A percentile compares a stretch with the other conserved stretches of the same genome.
phyloP scores from a whole-genome alignment of 495 filamentous ascomycete genomes.

The Aspergillus sclerotioniger region DNA sequence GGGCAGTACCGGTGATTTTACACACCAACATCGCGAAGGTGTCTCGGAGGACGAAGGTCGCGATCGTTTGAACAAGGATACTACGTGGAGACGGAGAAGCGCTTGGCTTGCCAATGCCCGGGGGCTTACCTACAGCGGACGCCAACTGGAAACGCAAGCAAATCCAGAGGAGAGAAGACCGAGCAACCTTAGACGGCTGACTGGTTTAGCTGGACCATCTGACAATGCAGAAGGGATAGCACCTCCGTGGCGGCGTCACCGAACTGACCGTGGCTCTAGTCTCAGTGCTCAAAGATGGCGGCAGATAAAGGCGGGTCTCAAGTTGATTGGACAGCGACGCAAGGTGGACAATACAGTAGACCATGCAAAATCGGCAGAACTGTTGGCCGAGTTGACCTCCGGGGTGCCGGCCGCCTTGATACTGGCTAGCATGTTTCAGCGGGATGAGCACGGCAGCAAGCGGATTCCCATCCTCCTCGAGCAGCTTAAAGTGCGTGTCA shows the following conservation, averaged over 20 bases:
- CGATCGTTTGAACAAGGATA: slow-evolving; percentile 60
- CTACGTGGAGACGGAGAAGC: slow-evolving; percentile 55
- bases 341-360: slow-evolving; percentile 83
- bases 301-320: slow-evolving; percentile 79
- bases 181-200: slow-evolving; percentile 72
- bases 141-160: slow-evolving; percentile 31
- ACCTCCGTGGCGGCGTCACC: slow-evolving; percentile 53
- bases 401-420: slow-evolving; percentile 90
- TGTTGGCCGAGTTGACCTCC: slow-evolving; percentile 92
- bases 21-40: slow-evolving; percentile 62
- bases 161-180: slow-evolving; percentile 57
- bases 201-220: slow-evolving; percentile 61
- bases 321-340: slow-evolving; percentile 72
- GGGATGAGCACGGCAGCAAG: slow-evolving; percentile 93
- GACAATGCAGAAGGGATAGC: slow-evolving; percentile 52
- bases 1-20: slow-evolving; percentile 64
- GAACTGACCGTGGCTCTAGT: slow-evolving; percentile 63
- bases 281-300: slow-evolving; percentile 83
- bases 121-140: slow-evolving; percentile 53
- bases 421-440: slow-evolving; percentile 92
- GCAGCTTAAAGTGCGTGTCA: slow-evolving; percentile 86
- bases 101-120: slow-evolving; percentile 56
- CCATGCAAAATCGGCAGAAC: slow-evolving; percentile 90
- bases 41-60: slow-evolving; percentile 90
- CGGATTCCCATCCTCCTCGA: slow-evolving; percentile 92